Evolutionary conservation across 352 stramenopile species (phyloP), one percentile per base, ranked within the genome.

Genomic region (Pythium brassicae): DNA sequence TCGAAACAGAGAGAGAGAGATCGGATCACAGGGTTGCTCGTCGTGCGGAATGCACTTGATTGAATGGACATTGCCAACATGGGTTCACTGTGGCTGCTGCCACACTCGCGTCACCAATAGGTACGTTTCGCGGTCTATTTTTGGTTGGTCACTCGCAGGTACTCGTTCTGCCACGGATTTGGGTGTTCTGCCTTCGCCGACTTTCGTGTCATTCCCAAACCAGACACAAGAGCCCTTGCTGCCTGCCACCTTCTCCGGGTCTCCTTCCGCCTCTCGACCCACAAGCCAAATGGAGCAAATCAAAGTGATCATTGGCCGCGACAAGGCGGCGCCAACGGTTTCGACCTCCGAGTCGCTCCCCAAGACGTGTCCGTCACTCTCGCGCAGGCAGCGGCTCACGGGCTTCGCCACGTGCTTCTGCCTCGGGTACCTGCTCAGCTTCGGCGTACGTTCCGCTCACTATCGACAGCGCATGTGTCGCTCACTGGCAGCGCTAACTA

Each of bases 381-480:
- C 72, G 37, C 79, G 72, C 62, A 69, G 68, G 61, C 84, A 94
- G 68, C 76, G 84, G 8, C 55, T 94, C 55, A 69, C 68, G 29
- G 84, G 84, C 52, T 94, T 94, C 39, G 76, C 49, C 37, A 63
- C 61, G n/a, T 94, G 84, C 68, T 94, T 94, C 55, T 73, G 71
- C 22, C 65, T 91, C 20, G 84, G 84, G 6, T 92, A 92, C 55
- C 44, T 94, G 69, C 80, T 92, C 68, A 92, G 76, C 69, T 89
- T 94, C 50, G 74, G 78, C 47, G 84, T 94, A 76, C 59, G 67
- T 53, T 9, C 4, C 29, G 45, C 26, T 12, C 1, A n/a, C 7
- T 54, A 11, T 32, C 5, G 40, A 6, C 49, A n/a, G 25, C 10
- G 25, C n/a, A 17, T 25, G n/a, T n/a, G n/a, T n/a, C n/a, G n/a